A percentile compares a stretch with the other conserved stretches of the same genome.
Conservation (phyloP, 2,329 filamentous ascomycete genomes). For the Thermoascus crustaceus region DNA sequence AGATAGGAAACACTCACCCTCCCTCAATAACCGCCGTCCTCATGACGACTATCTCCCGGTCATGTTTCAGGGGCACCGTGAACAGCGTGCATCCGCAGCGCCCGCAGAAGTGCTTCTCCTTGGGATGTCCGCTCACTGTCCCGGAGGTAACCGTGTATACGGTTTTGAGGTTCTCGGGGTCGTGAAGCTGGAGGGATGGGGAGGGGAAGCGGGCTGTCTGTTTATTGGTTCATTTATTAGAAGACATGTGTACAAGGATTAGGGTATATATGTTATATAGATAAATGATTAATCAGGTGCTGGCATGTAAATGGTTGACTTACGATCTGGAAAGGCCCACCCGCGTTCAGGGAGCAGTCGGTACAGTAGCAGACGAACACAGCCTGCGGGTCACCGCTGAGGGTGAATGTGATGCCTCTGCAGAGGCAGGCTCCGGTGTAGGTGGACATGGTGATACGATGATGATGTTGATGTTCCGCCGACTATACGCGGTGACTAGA, state of each 20-base stretch:
- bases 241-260: background rate
- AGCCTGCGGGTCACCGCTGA: background rate
- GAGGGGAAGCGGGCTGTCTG: background rate
- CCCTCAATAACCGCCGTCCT: background rate
- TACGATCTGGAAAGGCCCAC: background rate
- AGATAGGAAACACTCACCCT: background rate
- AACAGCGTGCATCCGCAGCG: background rate
- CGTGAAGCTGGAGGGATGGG: background rate
- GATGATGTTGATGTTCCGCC: background rate
- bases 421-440: background rate
- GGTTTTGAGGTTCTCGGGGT: background rate
- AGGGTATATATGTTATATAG: background rate
- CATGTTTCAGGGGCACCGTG: background rate
- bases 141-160: background rate
- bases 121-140: background rate
- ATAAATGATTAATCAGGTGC: background rate
- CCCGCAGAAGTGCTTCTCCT: background rate
- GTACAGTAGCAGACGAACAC: background rate
- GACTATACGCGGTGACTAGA: background rate
- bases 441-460: background rate
- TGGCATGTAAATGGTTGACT: background rate
- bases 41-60: background rate
- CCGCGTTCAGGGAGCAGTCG: background rate
- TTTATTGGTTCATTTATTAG: too few species aligned
- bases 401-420: background rate